These are phyloP conservation scores for Claviceps sp. DNA, from an alignment of 2,329 filamentous ascomycete genomes.

Conservation along the genomic window DNA sequence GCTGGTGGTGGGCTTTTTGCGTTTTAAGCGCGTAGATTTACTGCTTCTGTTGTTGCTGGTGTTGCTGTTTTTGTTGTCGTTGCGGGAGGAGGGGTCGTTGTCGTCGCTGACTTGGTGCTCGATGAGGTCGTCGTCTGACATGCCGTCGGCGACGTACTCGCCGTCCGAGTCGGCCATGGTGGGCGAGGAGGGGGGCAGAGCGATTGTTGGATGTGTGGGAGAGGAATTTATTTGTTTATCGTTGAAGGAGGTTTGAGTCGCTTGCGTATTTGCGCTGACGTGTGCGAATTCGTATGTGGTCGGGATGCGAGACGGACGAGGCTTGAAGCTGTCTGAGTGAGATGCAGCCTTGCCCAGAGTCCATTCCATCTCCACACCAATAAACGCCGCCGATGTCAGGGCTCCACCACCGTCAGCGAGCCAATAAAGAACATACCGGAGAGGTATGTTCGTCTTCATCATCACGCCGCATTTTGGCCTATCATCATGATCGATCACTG, in stretches of 20 bases:
- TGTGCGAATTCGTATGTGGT: not conserved
- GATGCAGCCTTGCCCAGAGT: constrained; percentile 1
- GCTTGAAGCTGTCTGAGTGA: not conserved
- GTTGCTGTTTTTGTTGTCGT: not conserved
- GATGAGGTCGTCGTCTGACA: constrained; percentile 52
- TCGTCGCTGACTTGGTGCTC: constrained; percentile 32
- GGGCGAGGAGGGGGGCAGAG: not conserved
- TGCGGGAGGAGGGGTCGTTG: constrained; percentile 16
- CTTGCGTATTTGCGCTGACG: not conserved
- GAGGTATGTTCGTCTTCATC: too few species aligned
- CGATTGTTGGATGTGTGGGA: not conserved
- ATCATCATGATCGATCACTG: too few species aligned
- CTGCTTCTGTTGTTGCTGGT: constrained; percentile 7
- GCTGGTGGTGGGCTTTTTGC: constrained; percentile 22
- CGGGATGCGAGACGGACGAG: not conserved
- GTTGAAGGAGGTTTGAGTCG: not conserved
- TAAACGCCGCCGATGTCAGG: not conserved
- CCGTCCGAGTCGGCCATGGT: constrained; percentile 61
- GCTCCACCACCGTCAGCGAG: too few species aligned
- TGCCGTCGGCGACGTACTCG: constrained; percentile 50
- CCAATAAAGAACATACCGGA: too few species aligned
- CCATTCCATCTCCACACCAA: not conserved
- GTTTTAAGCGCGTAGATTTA: constrained; percentile 14
- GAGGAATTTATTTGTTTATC: not conserved
- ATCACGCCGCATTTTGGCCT: too few species aligned